Evolutionary conservation across 2,329 filamentous ascomycete genomes (phyloP).

Genomic region (Colletotrichum filicis): DNA sequence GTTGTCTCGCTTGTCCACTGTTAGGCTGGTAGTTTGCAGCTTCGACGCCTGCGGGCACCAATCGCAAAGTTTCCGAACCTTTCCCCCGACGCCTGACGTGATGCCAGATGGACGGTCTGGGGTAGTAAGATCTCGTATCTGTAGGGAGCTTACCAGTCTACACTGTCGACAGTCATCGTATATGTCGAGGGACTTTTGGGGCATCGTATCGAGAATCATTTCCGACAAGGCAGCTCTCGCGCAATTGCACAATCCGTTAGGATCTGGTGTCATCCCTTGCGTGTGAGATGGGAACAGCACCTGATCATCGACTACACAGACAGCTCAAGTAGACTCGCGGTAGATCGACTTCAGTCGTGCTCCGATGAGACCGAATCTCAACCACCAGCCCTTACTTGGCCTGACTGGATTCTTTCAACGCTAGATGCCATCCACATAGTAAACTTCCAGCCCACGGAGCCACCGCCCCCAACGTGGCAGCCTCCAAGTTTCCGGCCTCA

Average conservation of each 20-base stretch:
- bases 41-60: constrained; percentile 23
- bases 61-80: not conserved
- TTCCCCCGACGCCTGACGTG: not conserved
- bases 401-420: not conserved
- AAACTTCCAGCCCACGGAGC: not conserved
- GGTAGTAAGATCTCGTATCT: constrained; percentile 23
- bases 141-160: not conserved
- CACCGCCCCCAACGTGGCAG: not conserved
- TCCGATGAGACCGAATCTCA: not conserved
- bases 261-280: not conserved
- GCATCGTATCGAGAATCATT: not conserved
- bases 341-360: not conserved
- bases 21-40: not conserved
- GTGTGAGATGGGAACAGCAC: not conserved
- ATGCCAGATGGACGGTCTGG: not conserved
- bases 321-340: not conserved
- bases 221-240: not conserved
- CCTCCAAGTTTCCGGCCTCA: too few relatives aligned
- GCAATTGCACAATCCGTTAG: not conserved
- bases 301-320: not conserved
- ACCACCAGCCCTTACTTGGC: not conserved
- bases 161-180: not conserved
- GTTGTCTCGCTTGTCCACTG: not conserved
- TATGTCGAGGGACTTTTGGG: not conserved
- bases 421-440: not conserved